Evolutionary conservation across 225 moss, liverwort and hornwort species (phyloP).

Genomic region (Polytrichum commune): DNA sequence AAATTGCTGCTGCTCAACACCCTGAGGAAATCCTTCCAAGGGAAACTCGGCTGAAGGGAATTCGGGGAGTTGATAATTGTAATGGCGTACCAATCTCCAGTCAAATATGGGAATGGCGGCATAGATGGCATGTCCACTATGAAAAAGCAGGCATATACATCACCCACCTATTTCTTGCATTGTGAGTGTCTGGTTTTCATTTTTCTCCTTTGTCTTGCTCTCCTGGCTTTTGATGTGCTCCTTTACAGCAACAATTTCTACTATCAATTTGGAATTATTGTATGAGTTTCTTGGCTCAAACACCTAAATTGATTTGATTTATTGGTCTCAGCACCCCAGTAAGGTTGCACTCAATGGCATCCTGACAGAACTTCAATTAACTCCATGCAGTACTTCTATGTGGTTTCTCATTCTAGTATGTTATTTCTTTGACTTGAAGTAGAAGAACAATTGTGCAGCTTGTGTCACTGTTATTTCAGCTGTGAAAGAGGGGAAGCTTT

Average conservation of each 20-base stretch:
- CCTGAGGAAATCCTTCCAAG: slow-evolving; percentile 14
- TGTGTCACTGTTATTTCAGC: background rate
- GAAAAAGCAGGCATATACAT: slow-evolving; percentile 41
- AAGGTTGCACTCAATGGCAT: background rate
- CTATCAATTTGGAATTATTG: no score
- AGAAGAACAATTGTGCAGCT: background rate
- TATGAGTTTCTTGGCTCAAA: no score
- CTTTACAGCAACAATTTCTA: background rate
- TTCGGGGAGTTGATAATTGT: slow-evolving; percentile 18
- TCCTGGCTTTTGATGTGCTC: background rate
- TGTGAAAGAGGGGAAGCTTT: background rate
- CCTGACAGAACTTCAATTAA: background rate
- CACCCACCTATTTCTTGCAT: background rate
- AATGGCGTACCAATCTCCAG: slow-evolving; percentile 32
- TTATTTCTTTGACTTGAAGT: background rate
- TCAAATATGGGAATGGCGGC: slow-evolving; percentile 52
- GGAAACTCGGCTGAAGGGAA: slow-evolving; percentile 23
- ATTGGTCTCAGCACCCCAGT: background rate
- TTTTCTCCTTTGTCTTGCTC: background rate
- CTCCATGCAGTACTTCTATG: background rate
- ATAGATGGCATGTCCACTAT: slow-evolving; percentile 51
- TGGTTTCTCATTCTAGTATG: background rate
- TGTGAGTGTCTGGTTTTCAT: background rate
- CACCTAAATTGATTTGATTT: no score
- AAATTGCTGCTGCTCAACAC: slow-evolving; percentile 5